Evolutionary conservation across 768 basidiomycete genomes (phyloP), one percentile per base, ranked within the genome.

Genomic region (Rickenella mellea): DNA sequence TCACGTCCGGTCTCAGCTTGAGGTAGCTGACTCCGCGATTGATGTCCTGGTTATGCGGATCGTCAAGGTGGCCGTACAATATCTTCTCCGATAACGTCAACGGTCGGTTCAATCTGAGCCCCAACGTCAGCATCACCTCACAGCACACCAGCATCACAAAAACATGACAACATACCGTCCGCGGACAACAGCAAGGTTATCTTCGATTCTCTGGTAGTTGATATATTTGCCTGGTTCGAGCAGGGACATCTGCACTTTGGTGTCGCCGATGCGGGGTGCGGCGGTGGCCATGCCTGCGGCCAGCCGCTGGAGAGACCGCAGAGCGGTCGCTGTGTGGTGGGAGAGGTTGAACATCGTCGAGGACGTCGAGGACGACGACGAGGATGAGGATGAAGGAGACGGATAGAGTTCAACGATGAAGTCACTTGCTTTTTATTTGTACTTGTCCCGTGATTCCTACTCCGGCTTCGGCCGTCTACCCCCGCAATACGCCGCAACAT

Each of bases 171-270:
- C 59, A 41, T 27, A 92, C 92, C 92, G 78, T 41, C 80, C 70
- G 52, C 91, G 83, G 44, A 97, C 78, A 58, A 94, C 62, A 51
- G 74, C 80, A 48, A 98, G 83, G 72, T 93, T 97, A 64, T 97
- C 92, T 70, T 98, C 93, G 60, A 98, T 97, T 45, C 93, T 83
- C 66, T 92, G 89, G 64, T 92, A 91, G 76, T 92, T 92, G 65
- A 92, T 90, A 59, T 76, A 90, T 32, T 76, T 79, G 52, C 71
- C 76, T 58, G 81, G 78, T 63, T 91, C 88, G 49, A 90, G 76
- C 50, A 82, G 69, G 28, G 85, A 88, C 86, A 91, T 90, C 51
- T 84, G 65, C 43, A 92, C 89, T 66, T 89, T 88, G 46, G 83
- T 89, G 60, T 89, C 86, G 45, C 88, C 88, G 52, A 92, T 92